Base-by-base conservation (phyloP, 2,329 filamentous ascomycete genomes). In the Colletotrichum cereale region DNA sequence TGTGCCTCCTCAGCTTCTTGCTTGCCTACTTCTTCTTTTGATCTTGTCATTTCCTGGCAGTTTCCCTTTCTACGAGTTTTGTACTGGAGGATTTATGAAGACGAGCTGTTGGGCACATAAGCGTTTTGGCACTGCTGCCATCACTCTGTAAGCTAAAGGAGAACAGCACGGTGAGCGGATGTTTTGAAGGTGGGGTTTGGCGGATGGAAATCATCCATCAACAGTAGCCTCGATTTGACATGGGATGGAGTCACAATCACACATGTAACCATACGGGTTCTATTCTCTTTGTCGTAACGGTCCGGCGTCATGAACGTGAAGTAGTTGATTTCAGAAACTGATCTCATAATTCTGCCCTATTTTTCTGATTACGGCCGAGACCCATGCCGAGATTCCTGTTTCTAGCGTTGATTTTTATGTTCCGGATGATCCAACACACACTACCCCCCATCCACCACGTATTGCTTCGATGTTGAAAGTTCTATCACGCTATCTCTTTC, bases 1-100 rank as follows among this genome's bases (percentile, higher is more conserved):
- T 99, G 53, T 98, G 95, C 80, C 86, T 99, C 77, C 77, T 97
- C 74, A 95, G 94, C 86, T 99, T 99, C 85, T 83, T 99, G 79
- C 88, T 98, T 76, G 96, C 95, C 66, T 99, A 98, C 84, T 90
- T 98, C 82, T 95, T 99, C 86, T 99, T 99, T 83, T 99, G 91
- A 87, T 73, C 75, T 48, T 47, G 57, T 44, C 40, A 36, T 63
- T 40, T 26, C 52, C n/a, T 42, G 44, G 50, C 56, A 64, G 58
- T 62, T 40, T 44, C 53, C 53, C 8, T 64, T 70, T 72, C 38
- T 60, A 53, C 12, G 69, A 62, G n/a, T 38, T 60, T 63, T 69
- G 47, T 55, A 40, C 29, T 48, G 60, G 66, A 69, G 66, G 68
- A 64, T 40, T 60, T 58, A 60, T 38, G 68, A 62, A 61, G 58